Base-by-base conservation (phyloP, 1,284 basidiomycete species). In the Tremellales sp. region DNA sequence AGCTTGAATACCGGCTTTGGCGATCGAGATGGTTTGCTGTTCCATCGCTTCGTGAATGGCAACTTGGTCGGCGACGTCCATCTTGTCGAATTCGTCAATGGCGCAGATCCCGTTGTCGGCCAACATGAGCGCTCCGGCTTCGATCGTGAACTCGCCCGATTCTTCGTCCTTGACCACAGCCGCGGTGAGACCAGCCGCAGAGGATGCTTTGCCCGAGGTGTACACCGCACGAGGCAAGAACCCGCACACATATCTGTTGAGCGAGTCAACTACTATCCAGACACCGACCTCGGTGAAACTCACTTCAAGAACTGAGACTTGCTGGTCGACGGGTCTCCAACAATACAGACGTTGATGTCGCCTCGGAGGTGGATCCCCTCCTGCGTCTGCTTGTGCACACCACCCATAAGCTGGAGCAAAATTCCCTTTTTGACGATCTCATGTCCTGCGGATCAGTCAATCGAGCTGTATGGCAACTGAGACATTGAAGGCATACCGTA, bases 41-140 rank as follows among this genome's bases (percentile, higher is more conserved):
- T 98, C 94, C 94, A 98, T 98, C 2, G 96, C 93, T 80, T 98
- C 94, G 80, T 99, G 96, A 61, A 99, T 98, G 29, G 96, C 96
- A 39, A 98, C 92, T 73, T 98, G 96, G 73, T 98, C 96, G 2
- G 89, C 85, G 42, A 97, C 83, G 73, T 98, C 94, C 96, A 98
- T 99, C 78, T 99, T 99, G 82, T 99, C 94, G 71, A 99, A 98
- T 74, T 98, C 96, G 77, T 98, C 96, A 65, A 99, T 98, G 13
- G 94, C 93, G 68, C 96, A 99, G 70, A 98, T 97, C 19, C 96
- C 96, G 62, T 98, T 98, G 78, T 99, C 96, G 6, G 96, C 96
- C 3, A 99, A 82, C 96, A 99, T 98, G 57, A 99, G 81, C 1
- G 96, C 96, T 46, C 92, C 93, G 8, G 94, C 96, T 78, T 99